A percentile compares a stretch with the other conserved stretches of the same genome.
phyloP scores from a whole-genome alignment of 768 basidiomycete genomes.

The Pisolithus sp. region DNA sequence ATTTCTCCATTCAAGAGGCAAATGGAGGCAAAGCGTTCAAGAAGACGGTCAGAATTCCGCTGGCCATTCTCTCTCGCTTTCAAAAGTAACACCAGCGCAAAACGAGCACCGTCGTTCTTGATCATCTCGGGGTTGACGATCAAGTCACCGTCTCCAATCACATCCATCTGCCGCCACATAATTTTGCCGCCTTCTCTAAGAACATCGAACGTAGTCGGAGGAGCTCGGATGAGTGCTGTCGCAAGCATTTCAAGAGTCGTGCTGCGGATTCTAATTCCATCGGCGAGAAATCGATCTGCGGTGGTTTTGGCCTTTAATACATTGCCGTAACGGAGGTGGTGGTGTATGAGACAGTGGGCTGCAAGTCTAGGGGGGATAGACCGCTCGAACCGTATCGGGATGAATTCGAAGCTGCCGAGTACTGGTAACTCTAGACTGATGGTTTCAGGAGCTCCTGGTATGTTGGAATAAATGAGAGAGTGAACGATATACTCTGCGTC shows the following conservation, averaged over 20 bases:
- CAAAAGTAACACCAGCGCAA: slow-evolving; percentile 48
- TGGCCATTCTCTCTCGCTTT: slow-evolving; percentile 50
- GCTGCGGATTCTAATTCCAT: slow-evolving; percentile 44
- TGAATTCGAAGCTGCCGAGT: slow-evolving; percentile 28
- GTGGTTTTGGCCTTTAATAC: slow-evolving; percentile 42
- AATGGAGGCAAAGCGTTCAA: slow-evolving; percentile 50
- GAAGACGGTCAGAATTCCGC: slow-evolving; percentile 53
- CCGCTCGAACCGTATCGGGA: slow-evolving; percentile 42
- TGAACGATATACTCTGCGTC: slow-evolving; percentile 56
- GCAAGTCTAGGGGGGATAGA: slow-evolving; percentile 53
- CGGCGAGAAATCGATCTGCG: slow-evolving; percentile 45
- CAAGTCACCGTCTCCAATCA: slow-evolving; percentile 15
- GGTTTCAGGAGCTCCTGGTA: background rate
- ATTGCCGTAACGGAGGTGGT: slow-evolving; percentile 49
- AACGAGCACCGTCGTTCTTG: slow-evolving; percentile 35
- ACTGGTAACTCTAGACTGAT: slow-evolving; percentile 15
- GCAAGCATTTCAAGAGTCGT: slow-evolving; percentile 43
- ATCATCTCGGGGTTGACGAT: slow-evolving; percentile 31
- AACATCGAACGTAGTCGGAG: slow-evolving; percentile 18
- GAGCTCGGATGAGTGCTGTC: slow-evolving; percentile 12
- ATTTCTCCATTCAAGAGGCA: slow-evolving; percentile 77
- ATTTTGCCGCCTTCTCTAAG: slow-evolving; percentile 13
- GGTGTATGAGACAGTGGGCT: slow-evolving; percentile 60
- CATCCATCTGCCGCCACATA: slow-evolving; percentile 11
- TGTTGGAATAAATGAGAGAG: slow-evolving; percentile 42